These are phyloP conservation scores for Phytophthora sp. DNA, from an alignment of 352 stramenopile genomes.

Conservation along the genomic window DNA sequence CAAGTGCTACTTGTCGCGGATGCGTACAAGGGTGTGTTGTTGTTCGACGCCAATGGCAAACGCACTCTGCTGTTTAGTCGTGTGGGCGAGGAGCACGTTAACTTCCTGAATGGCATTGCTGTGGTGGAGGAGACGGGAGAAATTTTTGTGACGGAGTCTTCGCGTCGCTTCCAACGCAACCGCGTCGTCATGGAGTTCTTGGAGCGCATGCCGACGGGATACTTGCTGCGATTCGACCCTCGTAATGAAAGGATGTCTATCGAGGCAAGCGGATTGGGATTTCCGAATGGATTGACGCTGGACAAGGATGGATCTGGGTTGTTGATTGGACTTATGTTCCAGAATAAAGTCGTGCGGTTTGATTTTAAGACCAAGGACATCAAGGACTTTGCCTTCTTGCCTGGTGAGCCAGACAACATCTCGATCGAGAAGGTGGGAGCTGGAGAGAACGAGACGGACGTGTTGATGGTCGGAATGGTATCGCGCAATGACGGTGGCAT, in stretches of 20 bases:
- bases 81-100: slow-evolving; percentile 39
- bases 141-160: slow-evolving; percentile 68
- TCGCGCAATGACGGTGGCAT: slow-evolving; percentile 34
- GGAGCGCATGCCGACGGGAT: slow-evolving; percentile 49
- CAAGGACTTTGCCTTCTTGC: slow-evolving; percentile 66
- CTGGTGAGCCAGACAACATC: slow-evolving; percentile 61
- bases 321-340: slow-evolving; percentile 53
- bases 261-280: slow-evolving; percentile 38
- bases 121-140: slow-evolving; percentile 44
- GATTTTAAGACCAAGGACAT: slow-evolving; percentile 46
- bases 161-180: slow-evolving; percentile 53
- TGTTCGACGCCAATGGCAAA: slow-evolving; percentile 61
- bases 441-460: slow-evolving; percentile 29
- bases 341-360: slow-evolving; percentile 68
- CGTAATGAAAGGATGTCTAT: slow-evolving; percentile 28
- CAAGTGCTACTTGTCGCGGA: slow-evolving; percentile 69
- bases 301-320: slow-evolving; percentile 45
- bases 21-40: slow-evolving; percentile 60
- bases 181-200: slow-evolving; percentile 53
- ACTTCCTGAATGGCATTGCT: slow-evolving; percentile 58
- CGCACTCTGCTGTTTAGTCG: slow-evolving; percentile 62
- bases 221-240: slow-evolving; percentile 59
- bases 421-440: slow-evolving; percentile 39
- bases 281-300: slow-evolving; percentile 57
- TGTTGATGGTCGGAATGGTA: slow-evolving; percentile 55